Percentiles rank a stretch among this genome's conserved stretches.
Conservation (phyloP, 305 asterid species). For the Euphrasia arctica region DNA sequence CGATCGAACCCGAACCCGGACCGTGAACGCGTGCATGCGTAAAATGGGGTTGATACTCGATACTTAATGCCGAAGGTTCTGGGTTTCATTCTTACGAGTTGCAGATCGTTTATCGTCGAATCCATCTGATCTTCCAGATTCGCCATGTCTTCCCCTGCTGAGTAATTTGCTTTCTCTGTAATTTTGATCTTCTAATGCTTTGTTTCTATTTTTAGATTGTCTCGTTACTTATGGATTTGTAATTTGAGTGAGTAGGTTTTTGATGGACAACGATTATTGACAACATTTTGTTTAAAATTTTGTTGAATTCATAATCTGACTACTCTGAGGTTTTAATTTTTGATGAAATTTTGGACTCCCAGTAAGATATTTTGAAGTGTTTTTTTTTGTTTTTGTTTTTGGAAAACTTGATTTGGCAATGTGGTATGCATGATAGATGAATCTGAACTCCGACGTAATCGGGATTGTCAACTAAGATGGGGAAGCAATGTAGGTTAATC, state of each 20-base stretch:
- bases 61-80: too few relatives aligned
- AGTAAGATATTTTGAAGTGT: constrained; percentile 2
- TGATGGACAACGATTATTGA: background rate
- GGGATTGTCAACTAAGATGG: background rate
- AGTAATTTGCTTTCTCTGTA: constrained; percentile 40
- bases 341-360: background rate
- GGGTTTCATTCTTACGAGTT: background rate
- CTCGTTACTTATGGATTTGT: constrained; percentile 7
- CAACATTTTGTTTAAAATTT: background rate
- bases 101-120: background rate
- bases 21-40: too few relatives aligned
- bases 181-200: constrained; percentile 13
- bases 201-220: background rate
- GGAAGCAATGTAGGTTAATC: background rate
- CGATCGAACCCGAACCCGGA: too few relatives aligned
- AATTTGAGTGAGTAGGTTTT: background rate
- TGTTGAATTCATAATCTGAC: too few relatives aligned
- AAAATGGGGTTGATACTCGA: too few relatives aligned
- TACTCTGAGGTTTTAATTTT: too few relatives aligned
- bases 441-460: background rate
- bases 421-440: constrained; percentile 12
- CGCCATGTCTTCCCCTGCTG: constrained; percentile 86
- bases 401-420: background rate
- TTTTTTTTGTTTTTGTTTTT: background rate
- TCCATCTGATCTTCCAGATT: constrained; percentile 26